Percentiles rank a stretch among this genome's conserved stretches.
Evolutionary conservation across 2,329 filamentous ascomycete genomes (phyloP).

Genomic region (Fusarium sp.): DNA sequence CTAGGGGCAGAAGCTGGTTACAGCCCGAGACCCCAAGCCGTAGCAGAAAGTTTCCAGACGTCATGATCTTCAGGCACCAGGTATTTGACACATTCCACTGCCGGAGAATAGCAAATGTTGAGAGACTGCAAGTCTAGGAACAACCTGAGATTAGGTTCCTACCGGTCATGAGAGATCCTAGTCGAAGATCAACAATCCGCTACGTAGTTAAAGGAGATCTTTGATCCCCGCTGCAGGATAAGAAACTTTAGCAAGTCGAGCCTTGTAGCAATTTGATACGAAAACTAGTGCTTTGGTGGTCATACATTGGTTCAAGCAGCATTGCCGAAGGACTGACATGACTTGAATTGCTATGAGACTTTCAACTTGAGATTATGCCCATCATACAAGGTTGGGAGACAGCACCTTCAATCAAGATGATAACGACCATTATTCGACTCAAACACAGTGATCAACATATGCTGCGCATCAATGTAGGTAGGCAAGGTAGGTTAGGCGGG

Average conservation of each 20-base stretch:
- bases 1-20: slow-evolving; percentile 34
- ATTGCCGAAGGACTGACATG: background rate
- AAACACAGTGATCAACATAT: background rate
- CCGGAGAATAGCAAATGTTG: background rate
- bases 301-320: background rate
- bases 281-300: background rate
- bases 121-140: background rate
- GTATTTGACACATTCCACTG: slow-evolving; percentile 18
- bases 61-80: slow-evolving; percentile 30
- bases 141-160: background rate
- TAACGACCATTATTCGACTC: background rate
- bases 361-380: background rate
- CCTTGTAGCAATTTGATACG: background rate
- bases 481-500: background rate
- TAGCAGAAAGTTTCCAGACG: slow-evolving; percentile 33
- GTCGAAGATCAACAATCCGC: background rate
- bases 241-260: background rate
- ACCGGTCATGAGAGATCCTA: slow-evolving; percentile 2
- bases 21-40: slow-evolving; percentile 22
- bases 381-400: background rate
- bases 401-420: background rate
- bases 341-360: background rate
- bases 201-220: background rate
- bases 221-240: background rate
- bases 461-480: too few relatives aligned